Conservation (phyloP, 208 protist genomes). For the Vickermania spadyakhi region DNA sequence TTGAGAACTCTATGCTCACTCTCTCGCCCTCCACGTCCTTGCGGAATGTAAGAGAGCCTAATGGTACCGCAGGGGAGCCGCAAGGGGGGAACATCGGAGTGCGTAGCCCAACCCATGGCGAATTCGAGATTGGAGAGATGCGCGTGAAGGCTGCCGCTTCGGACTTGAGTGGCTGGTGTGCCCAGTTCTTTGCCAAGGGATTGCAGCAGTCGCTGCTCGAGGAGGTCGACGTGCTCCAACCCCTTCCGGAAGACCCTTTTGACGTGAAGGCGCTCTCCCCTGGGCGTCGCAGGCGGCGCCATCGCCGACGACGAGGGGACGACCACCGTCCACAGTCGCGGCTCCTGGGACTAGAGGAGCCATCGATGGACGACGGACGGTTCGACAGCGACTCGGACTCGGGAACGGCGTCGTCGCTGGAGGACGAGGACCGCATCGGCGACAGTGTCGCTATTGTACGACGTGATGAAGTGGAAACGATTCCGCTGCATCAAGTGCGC, state of each 20-base stretch:
- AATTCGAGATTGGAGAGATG: slow-evolving; percentile 7
- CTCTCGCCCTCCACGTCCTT: background rate
- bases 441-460: slow-evolving; percentile 77
- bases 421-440: slow-evolving; percentile 33
- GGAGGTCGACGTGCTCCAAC: background rate
- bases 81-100: background rate
- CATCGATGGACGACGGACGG: slow-evolving; percentile 19
- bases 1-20: background rate
- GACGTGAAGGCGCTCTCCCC: background rate
- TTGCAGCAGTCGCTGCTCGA: background rate
- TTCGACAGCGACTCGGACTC: slow-evolving; percentile 36
- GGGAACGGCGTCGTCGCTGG: slow-evolving; percentile 3
- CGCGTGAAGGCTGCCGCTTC: slow-evolving; percentile 20
- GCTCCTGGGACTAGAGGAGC: background rate
- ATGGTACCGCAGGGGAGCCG: background rate
- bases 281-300: background rate
- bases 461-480: slow-evolving; percentile 52
- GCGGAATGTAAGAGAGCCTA: too few relatives aligned
- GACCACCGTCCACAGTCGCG: background rate
- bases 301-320: background rate
- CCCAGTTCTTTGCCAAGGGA: slow-evolving; percentile 17
- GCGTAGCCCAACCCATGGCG: background rate
- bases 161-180: slow-evolving; percentile 37
- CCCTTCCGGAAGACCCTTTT: background rate
- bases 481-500: slow-evolving; percentile 67